Percentiles rank a stretch among this genome's conserved stretches.
These are phyloP conservation scores for Waltergamsia citrina DNA, from an alignment of 2,329 filamentous ascomycete genomes.

Conservation along the genomic window DNA sequence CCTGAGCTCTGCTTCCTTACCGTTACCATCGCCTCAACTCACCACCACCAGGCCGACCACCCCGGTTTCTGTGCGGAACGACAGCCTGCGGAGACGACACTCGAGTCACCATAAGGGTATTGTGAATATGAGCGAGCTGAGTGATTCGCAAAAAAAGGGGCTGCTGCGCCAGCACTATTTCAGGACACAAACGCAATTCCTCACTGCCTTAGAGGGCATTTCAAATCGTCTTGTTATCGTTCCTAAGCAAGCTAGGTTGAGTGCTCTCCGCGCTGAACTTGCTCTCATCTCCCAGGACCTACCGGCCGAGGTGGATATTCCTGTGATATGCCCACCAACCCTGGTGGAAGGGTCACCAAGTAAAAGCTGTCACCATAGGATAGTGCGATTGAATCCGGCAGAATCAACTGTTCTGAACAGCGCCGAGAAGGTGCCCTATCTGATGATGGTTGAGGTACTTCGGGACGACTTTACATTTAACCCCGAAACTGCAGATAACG, in stretches of 20 bases:
- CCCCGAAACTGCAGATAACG: conserved; percentile 63
- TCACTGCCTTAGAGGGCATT: conserved; percentile 73
- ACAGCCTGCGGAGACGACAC: conserved; percentile 46
- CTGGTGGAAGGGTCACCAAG: conserved; percentile 64
- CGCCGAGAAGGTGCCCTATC: conserved; percentile 75
- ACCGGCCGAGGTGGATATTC: conserved; percentile 76
- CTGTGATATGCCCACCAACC: conserved; percentile 69
- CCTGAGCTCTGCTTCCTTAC: conserved; percentile 59
- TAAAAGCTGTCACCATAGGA: conserved; percentile 70
- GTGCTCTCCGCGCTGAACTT: conserved; percentile 70
- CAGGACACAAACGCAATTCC: conserved; percentile 68
- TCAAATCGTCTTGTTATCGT: conserved; percentile 78
- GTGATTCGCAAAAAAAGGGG: conserved; percentile 57
- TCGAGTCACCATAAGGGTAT: conserved; percentile 50
- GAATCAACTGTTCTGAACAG: conserved; percentile 81
- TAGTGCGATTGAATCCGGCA: conserved; percentile 73
- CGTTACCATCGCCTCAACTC: conserved; percentile 47
- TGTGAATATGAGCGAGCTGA: conserved; percentile 52
- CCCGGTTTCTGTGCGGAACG: conserved; percentile 46
- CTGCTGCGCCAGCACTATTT: conserved; percentile 76
- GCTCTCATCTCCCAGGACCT: conserved; percentile 73
- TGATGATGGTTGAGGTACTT: conserved; percentile 77
- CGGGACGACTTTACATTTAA: conserved; percentile 78
- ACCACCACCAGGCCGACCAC: conserved; percentile 42
- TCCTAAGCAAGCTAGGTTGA: conserved; percentile 71